Evolutionary conservation across 2,329 filamentous ascomycete genomes (phyloP).

Genomic region (Fusarium fujikuroi): DNA sequence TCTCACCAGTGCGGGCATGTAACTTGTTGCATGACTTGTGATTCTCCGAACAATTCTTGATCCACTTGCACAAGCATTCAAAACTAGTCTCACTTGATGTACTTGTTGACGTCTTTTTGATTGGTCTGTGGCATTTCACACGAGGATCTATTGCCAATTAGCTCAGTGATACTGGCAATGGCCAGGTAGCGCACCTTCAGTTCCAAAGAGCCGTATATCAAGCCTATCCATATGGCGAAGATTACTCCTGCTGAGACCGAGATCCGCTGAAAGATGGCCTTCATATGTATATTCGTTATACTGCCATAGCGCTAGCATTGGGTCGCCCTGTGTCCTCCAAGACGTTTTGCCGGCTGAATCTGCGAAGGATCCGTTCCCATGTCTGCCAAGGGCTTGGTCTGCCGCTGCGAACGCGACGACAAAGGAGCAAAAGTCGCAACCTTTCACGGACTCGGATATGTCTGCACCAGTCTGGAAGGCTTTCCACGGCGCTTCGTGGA

Average conservation of each 20-base stretch:
- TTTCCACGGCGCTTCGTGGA: constrained; percentile 2
- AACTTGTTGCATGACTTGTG: neutral
- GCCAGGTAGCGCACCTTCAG: neutral
- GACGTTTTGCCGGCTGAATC: neutral
- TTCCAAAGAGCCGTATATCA: neutral
- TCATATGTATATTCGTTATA: neutral
- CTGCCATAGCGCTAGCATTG: neutral
- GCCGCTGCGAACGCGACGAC: neutral
- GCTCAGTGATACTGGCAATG: rapidly evolving
- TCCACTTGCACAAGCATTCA: neutral
- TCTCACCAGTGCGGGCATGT: neutral
- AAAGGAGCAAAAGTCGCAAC: constrained; percentile 4
- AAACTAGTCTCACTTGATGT: neutral
- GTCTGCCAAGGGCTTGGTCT: neutral
- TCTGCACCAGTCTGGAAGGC: neutral
- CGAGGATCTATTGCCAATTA: neutral
- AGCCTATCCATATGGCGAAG: rapidly evolving
- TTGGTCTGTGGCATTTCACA: neutral
- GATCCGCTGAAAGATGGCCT: neutral
- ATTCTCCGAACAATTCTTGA: neutral
- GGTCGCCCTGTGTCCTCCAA: neutral
- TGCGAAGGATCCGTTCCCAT: neutral
- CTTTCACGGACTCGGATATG: neutral
- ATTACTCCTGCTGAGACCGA: neutral
- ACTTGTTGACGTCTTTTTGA: neutral